Evolutionary conservation across 1,284 basidiomycete species (phyloP), one percentile per base, ranked within the genome.

Genomic region (Tylopilus orsonianus): DNA sequence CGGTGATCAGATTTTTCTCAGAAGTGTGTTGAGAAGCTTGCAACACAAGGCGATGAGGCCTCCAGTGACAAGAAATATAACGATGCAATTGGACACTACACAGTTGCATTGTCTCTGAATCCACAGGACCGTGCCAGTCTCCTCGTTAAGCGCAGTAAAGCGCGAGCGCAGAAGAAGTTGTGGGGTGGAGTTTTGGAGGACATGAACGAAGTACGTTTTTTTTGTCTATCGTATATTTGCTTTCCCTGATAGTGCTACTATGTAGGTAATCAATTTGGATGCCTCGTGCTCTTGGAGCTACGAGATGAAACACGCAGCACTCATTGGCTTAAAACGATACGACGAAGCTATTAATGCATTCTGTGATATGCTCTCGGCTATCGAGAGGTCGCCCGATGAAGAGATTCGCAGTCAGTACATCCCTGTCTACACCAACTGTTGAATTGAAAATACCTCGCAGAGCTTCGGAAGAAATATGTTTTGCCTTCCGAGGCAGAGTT

Each of bases 91-190:
- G n/a, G n/a, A n/a, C n/a, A n/a, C n/a, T n/a, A n/a, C n/a, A n/a
- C n/a, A n/a, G n/a, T n/a, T n/a, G n/a, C 44, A 7, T 24, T 53
- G 18, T 30, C 48, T 1, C 35, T 42, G 2, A 14, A 29, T 33
- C 39, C 48, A 8, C 23, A 18, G 4, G 24, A 35, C 8, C 26
- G 41, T 1, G 24, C 20, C 0, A 34, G 35, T n/a, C 49, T 55
- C 5, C 26, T 59, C 12, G 27, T 39, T 5, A 50, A 57, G n/a
- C 46, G 57, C 23, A 54, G 50, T 40, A 54, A 40, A 7, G 43
- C 33, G 2, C 24, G n/a, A 26, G 39, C 16, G 14, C 18, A 8
- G 7, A 1, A 27, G 10, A 33, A 10, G 3, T 22, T 9, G 10
- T 48, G 46, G 46, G 14, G 16, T 1, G 44, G 26, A 3, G 16